Evolutionary conservation across 495 filamentous ascomycete genomes (phyloP).

Genomic region (Lindgomyces ingoldianus): DNA sequence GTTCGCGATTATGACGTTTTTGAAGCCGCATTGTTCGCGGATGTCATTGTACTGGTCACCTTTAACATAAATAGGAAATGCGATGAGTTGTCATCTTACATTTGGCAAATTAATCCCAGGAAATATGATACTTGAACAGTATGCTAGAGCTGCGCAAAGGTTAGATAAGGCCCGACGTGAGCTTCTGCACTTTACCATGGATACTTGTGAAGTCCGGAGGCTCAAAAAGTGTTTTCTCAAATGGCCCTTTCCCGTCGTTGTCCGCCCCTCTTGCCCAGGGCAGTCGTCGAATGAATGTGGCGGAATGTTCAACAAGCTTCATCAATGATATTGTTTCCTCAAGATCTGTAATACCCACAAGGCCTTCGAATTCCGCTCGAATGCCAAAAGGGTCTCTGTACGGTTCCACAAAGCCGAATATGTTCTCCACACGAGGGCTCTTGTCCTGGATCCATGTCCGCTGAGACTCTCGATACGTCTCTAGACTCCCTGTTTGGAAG

Average conservation of each 20-base stretch:
- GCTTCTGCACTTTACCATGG: constrained; percentile 26
- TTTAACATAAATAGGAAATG: background rate
- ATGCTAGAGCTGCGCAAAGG: constrained; percentile 43
- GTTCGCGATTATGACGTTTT: constrained; percentile 54
- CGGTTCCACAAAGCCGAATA: constrained; percentile 54
- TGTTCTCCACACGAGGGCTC: constrained; percentile 47
- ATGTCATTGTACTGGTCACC: constrained; percentile 51
- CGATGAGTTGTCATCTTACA: constrained; percentile 31
- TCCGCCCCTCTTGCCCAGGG: constrained; percentile 44
- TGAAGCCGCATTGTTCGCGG: constrained; percentile 50
- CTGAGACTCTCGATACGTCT: constrained; percentile 46
- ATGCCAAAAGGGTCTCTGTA: constrained; percentile 53
- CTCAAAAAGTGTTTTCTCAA: constrained; percentile 49
- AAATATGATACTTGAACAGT: constrained; percentile 52
- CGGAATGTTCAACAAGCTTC: constrained; percentile 43
- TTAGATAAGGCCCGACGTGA: background rate
- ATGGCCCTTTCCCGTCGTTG: constrained; percentile 49
- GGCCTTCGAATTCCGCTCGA: constrained; percentile 51
- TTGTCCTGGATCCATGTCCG: constrained; percentile 49
- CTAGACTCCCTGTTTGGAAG: constrained; percentile 46
- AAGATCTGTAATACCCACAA: constrained; percentile 50
- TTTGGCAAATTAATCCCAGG: constrained; percentile 50
- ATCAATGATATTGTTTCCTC: constrained; percentile 45
- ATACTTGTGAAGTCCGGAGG: constrained; percentile 50
- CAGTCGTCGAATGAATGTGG: constrained; percentile 44